Base-by-base conservation (phyloP, 1,284 basidiomycete genomes). In the Polyporus tsugae region DNA sequence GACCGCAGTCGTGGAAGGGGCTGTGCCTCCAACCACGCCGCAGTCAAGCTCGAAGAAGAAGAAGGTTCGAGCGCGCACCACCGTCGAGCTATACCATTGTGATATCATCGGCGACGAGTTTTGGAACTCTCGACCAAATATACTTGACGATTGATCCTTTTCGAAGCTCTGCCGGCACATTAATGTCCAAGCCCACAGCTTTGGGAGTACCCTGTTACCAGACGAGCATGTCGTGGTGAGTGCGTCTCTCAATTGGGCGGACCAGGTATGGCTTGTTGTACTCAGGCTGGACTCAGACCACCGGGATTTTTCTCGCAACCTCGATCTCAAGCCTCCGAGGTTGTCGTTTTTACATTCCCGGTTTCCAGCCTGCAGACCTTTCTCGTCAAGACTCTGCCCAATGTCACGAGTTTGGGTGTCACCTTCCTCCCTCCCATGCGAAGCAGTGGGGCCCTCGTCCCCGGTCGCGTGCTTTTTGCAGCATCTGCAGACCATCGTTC, bases 41-140 rank as follows among this genome's bases (percentile, higher is more conserved):
- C 35, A 44, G 61, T 63, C 39, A 55, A 63, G 52, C 15, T 66
- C 63, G 57, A 78, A 76, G 69, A 80, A 76, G 69, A 80, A 81
- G 73, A 82, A 79, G 70, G 75, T 78, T 62, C 81, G 83, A 65
- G 36, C 72, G 9, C 76, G 73, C 70, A 83, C 82, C 69, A 85
- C 80, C 66, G 80, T 90, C 62, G 82, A 87, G 2, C 80, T 91
- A 2, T 77, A 91, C 13, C 94, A 97, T 75, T 93, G 92, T 78
- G 95, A 97, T 79, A 86, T 97, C 65, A 95, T 97, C 72, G 84
- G 86, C 64, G 90, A 95, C 65, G 85, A 84, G 1, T 97, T 96
- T 80, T 98, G 95, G 96, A 76, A 83, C 7, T 77, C 80, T 42
- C 79, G 87, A 58, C 83, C 85, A 13, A 77, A 83, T 67, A 75